These are phyloP conservation scores for Suhomyces tanzawaensis DNA, from an alignment of 805 yeast genomes.

Conservation along the genomic window DNA sequence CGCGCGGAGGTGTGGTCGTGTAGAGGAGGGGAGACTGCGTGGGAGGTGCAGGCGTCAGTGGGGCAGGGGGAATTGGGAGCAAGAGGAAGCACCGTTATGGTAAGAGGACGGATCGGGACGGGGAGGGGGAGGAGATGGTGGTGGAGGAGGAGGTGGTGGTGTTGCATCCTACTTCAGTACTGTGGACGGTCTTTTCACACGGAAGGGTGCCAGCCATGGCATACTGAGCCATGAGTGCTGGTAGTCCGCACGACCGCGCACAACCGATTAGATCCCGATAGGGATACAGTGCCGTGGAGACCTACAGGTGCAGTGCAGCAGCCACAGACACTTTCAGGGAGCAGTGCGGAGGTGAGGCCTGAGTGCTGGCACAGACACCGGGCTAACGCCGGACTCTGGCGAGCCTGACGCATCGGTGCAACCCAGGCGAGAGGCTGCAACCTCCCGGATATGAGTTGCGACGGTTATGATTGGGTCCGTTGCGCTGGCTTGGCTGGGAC, in stretches of 20 bases:
- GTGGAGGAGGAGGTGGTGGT: background rate
- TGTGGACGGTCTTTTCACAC: too few relatives aligned
- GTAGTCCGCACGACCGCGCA: background rate
- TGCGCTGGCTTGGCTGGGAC: too few relatives aligned
- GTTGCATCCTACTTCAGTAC: too few relatives aligned
- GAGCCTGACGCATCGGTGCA: too few relatives aligned
- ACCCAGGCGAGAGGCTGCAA: too few relatives aligned
- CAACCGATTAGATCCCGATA: background rate
- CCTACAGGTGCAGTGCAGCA: too few relatives aligned
- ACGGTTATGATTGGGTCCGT: too few relatives aligned
- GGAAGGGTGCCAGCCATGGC: too few relatives aligned
- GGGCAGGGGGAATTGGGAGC: background rate
- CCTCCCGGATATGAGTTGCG: too few relatives aligned
- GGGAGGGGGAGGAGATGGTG: background rate
- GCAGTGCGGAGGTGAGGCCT: background rate
- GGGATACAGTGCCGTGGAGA: background rate
- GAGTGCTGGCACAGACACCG: too few relatives aligned
- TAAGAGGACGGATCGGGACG: background rate
- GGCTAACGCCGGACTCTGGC: too few relatives aligned
- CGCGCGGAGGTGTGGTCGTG: conserved; percentile 1
- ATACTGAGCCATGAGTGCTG: background rate
- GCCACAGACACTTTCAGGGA: too few relatives aligned
- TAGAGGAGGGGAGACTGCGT: conserved; percentile 1
- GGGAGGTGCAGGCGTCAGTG: background rate
- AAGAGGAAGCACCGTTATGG: background rate